Evolutionary conservation across 176 grass and related monocot species (phyloP).

Genomic region (Raddia guianensis): DNA sequence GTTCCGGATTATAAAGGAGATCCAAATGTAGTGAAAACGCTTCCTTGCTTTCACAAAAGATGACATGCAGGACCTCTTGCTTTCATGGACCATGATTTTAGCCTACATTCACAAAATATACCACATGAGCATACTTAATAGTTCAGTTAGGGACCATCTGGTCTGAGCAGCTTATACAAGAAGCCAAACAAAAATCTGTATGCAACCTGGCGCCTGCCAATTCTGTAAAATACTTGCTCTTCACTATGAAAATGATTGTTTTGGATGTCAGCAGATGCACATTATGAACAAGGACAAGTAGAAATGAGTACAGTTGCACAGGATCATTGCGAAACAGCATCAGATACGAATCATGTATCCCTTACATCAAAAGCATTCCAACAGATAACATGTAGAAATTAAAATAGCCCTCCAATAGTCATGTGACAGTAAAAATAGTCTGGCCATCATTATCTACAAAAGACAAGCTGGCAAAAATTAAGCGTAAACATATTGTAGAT

Average conservation of each 20-base stretch:
- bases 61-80: neutral
- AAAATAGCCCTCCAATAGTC: neutral
- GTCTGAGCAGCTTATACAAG: neutral
- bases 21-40: neutral
- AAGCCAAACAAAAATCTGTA: conserved; percentile 13
- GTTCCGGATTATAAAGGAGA: neutral
- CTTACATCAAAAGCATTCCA: conserved; percentile 32
- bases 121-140: conserved; percentile 34
- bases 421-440: neutral
- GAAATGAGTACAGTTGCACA: conserved; percentile 39
- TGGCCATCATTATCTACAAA: neutral
- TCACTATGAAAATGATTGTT: conserved; percentile 32
- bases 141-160: conserved; percentile 37
- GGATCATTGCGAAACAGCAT: conserved; percentile 38
- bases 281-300: conserved; percentile 25
- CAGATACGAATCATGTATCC: conserved; percentile 21
- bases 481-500: neutral
- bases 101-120: conserved; percentile 24
- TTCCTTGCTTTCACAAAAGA: conserved; percentile 16
- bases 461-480: conserved; percentile 2
- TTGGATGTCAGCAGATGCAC: conserved; percentile 28
- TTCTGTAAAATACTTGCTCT: conserved; percentile 7
- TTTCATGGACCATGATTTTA: conserved; percentile 24
- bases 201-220: conserved; percentile 17
- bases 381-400: conserved; percentile 3